A percentile compares a stretch with the other conserved stretches of the same genome.
phyloP scores from a whole-genome alignment of 1,284 basidiomycete species.

The Pascua guehoae region DNA sequence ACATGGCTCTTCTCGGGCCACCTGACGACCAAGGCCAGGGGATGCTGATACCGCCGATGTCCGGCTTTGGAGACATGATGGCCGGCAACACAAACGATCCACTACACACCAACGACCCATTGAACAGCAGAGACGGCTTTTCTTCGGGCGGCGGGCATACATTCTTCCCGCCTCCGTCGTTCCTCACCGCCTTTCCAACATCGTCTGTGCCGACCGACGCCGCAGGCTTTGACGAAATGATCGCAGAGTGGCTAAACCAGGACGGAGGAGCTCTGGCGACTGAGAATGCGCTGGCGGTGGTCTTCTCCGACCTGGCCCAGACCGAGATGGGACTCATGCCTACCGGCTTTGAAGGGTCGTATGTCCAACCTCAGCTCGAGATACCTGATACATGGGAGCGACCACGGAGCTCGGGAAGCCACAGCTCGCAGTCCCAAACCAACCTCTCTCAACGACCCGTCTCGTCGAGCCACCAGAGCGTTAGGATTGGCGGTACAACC shows the following conservation, averaged over 20 bases:
- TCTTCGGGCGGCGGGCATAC: neutral
- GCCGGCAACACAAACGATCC: too few relatives aligned
- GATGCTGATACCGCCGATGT: too few relatives aligned
- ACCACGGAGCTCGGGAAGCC: too few relatives aligned
- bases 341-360: neutral
- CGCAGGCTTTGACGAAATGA: slow-evolving; percentile 4
- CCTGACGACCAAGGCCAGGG: too few relatives aligned
- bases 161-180: neutral
- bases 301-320: slow-evolving; percentile 5
- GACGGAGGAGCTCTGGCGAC: slow-evolving; percentile 5
- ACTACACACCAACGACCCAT: too few relatives aligned
- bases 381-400: too few relatives aligned
- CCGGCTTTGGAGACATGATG: too few relatives aligned
- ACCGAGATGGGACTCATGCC: neutral
- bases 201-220: neutral
- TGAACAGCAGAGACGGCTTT: too few relatives aligned
- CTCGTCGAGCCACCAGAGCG: too few relatives aligned
- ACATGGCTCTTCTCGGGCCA: neutral
- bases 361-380: neutral
- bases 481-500: too few relatives aligned
- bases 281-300: slow-evolving; percentile 4
- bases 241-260: slow-evolving; percentile 10
- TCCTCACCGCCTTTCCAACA: neutral
- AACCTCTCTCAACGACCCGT: too few relatives aligned
- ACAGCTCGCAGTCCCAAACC: too few relatives aligned